Evolutionary conservation across 2,329 filamentous ascomycete genomes (phyloP).

Genomic region (Akanthomyces dipterigenus): DNA sequence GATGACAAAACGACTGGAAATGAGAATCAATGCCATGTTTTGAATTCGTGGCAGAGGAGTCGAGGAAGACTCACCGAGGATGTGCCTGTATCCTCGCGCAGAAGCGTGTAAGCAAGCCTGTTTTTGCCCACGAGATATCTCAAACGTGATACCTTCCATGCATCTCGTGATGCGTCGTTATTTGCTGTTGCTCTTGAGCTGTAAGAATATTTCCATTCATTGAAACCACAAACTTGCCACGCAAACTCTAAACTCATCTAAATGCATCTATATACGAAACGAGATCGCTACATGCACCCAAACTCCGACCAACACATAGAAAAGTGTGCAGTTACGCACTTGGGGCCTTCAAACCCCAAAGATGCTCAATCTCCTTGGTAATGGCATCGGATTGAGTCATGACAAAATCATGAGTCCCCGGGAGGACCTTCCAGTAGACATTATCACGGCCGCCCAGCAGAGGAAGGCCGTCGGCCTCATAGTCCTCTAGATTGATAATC

Average conservation of each 20-base stretch:
- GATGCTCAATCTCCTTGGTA: conserved; percentile 38
- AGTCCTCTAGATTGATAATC: conserved; percentile 45
- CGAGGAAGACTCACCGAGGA: too few relatives aligned
- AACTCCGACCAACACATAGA: background rate
- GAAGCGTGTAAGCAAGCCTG: too few relatives aligned
- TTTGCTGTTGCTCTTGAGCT: background rate
- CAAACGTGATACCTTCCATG: too few relatives aligned
- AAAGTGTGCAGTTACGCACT: background rate
- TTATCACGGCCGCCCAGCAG: conserved; percentile 43
- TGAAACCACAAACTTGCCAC: too few relatives aligned
- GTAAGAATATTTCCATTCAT: background rate
- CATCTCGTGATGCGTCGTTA: too few relatives aligned
- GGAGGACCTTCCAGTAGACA: conserved; percentile 44
- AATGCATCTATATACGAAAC: background rate
- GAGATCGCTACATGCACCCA: background rate
- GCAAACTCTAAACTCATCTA: background rate
- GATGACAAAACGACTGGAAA: too few relatives aligned
- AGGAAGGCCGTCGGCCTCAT: conserved; percentile 41
- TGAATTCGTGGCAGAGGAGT: too few relatives aligned
- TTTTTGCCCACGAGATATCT: too few relatives aligned
- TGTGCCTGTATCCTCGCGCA: too few relatives aligned
- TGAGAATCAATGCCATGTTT: too few relatives aligned
- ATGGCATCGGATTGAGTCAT: conserved; percentile 46
- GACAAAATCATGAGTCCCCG: conserved; percentile 55
- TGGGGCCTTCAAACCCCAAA: conserved; percentile 32